Evolutionary conservation across 441 rosid genomes (phyloP).

Genomic region (Bruguiera hainesii): DNA sequence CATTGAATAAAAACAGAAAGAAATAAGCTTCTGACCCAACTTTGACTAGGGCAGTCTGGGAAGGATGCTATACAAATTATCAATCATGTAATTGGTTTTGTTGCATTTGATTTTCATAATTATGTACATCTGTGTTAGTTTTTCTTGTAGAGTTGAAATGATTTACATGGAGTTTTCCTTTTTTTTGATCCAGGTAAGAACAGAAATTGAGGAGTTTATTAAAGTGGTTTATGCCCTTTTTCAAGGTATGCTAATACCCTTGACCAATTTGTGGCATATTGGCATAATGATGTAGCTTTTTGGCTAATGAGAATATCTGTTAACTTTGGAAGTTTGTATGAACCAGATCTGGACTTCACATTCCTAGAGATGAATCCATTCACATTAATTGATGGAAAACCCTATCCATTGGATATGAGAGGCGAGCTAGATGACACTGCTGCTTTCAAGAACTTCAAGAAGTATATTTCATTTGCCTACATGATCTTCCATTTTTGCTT

Average conservation of each 20-base stretch:
- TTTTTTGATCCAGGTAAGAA: slow-evolving; percentile 50
- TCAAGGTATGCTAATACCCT: slow-evolving; percentile 49
- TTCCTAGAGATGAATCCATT: slow-evolving; percentile 99
- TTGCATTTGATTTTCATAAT: neutral
- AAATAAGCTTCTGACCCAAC: no score
- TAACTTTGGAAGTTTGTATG: slow-evolving; percentile 20
- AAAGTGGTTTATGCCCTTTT: slow-evolving; percentile 65
- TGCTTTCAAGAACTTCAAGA: slow-evolving; percentile 94
- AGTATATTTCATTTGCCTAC: slow-evolving; percentile 37
- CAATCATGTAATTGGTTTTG: neutral
- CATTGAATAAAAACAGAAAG: no score
- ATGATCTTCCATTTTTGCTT: slow-evolving; percentile 1
- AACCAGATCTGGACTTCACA: slow-evolving; percentile 86
- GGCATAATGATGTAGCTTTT: neutral
- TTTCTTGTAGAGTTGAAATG: slow-evolving; percentile 1
- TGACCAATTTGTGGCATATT: neutral
- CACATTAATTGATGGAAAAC: slow-evolving; percentile 80
- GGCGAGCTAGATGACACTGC: slow-evolving; percentile 97
- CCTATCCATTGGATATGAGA: slow-evolving; percentile 97
- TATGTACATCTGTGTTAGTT: neutral
- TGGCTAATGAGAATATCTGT: slow-evolving; percentile 1
- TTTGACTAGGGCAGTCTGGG: neutral
- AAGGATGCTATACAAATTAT: neutral
- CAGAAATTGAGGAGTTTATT: slow-evolving; percentile 69
- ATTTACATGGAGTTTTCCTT: neutral